Evolutionary conservation across 768 basidiomycete species (phyloP), one percentile per base, ranked within the genome.

Genomic region (Candolleomyces aberdarensis): DNA sequence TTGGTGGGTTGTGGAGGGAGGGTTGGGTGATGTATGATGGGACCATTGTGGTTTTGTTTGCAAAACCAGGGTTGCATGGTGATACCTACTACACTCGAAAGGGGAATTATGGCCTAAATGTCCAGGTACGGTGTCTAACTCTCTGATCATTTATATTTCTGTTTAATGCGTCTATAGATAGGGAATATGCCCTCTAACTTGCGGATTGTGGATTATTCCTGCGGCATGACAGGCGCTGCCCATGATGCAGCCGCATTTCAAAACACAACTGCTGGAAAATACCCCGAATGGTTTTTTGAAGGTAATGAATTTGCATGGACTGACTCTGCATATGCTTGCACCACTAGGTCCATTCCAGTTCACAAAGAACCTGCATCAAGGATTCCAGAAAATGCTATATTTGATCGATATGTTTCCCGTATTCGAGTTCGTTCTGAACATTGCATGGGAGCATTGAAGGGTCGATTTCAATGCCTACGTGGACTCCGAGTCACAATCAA

Each of bases 1-100:
- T 73, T 48, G 31, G 47, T 32, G 72, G 72, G 15, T 17, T 65
- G 8, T 77, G 73, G 74, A 58, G 70, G 17, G 74, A 78, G 6
- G 75, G 75, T 1, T 77, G 69, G 66, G 39, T 74, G 0, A 75
- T 73, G 69, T 73, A 74, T 57, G 74, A 76, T 66, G 75, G 74
- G 1, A 76, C 73, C 0, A 72, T 72, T 59, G 67, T 76, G 15
- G 65, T 67, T 9, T 66, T 75, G 1, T 70, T 66, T 49, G 29
- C 53, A 9, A 72, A 72, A 40, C 72, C 72, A 26, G 67, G 66
- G 0, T 20, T 66, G 6, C 66, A 76, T 59, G 72, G 75, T 13
- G 72, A 74, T 64, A 72, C 68, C 17, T 77, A 76, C 53, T 76
- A 65, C 51, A 72, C 74, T 4, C 59, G 72, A 7, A 76, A 76